Evolutionary conservation across 2,329 filamentous ascomycete genomes (phyloP).

Genomic region (Camptophora hylomeconis): DNA sequence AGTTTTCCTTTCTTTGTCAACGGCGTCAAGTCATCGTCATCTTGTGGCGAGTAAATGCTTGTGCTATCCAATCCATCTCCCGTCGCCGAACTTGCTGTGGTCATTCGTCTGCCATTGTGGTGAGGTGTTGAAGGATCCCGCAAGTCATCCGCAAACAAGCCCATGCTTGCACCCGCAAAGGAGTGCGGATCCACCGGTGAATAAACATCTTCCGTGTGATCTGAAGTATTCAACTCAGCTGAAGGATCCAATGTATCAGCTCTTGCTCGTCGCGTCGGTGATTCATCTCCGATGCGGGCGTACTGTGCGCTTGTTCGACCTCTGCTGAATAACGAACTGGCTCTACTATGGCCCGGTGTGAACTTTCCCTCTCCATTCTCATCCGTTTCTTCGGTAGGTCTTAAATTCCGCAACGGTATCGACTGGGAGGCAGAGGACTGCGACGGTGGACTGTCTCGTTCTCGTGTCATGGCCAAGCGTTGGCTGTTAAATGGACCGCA

Average conservation of each 20-base stretch:
- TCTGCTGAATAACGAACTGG: slow-evolving; percentile 33
- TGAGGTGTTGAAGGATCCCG: slow-evolving; percentile 13
- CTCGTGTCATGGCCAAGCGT: too few species aligned
- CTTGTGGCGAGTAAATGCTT: slow-evolving; percentile 27
- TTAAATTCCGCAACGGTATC: slow-evolving; percentile 59
- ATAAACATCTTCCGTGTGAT: slow-evolving; percentile 22
- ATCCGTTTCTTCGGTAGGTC: slow-evolving; percentile 22
- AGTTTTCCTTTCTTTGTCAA: slow-evolving; percentile 44
- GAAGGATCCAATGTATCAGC: not conserved
- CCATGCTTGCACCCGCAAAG: slow-evolving; percentile 31
- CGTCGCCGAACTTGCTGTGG: slow-evolving; percentile 18
- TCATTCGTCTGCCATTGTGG: slow-evolving; percentile 13
- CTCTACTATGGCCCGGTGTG: slow-evolving; percentile 18
- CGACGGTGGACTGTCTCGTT: too few species aligned
- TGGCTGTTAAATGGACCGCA: too few species aligned
- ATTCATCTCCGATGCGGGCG: slow-evolving; percentile 13
- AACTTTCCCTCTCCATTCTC: slow-evolving; percentile 19
- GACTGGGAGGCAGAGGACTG: slow-evolving; percentile 29
- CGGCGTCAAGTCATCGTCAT: slow-evolving; percentile 46
- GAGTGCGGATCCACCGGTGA: slow-evolving; percentile 25
- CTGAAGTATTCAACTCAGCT: not conserved
- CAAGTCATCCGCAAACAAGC: slow-evolving; percentile 26
- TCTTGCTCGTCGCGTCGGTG: slow-evolving; percentile 6
- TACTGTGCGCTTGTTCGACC: slow-evolving; percentile 23
- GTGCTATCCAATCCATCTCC: slow-evolving; percentile 19